Percentiles rank a stretch among this genome's conserved stretches.
Evolutionary conservation across 2,329 filamentous ascomycete genomes (phyloP).

Genomic region (Penicillium sp.): DNA sequence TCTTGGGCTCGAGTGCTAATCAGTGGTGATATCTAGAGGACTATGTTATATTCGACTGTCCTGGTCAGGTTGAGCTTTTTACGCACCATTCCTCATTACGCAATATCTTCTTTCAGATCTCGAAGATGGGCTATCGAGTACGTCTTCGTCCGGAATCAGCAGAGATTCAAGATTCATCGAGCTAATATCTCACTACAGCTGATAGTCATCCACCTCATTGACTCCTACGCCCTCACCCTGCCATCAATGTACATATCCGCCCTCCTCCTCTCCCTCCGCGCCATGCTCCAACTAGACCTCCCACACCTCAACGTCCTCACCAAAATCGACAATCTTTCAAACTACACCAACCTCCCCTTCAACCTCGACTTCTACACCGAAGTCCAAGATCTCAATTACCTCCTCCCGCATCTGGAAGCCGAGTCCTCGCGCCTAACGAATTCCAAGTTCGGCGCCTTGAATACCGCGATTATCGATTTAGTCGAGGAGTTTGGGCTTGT

Average conservation of each 20-base stretch:
- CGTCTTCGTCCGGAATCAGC: conserved; percentile 36
- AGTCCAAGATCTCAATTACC: conserved; percentile 85
- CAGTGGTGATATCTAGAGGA: conserved; percentile 62
- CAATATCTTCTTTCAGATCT: conserved; percentile 86
- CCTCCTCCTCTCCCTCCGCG: conserved; percentile 85
- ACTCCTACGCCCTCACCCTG: conserved; percentile 89
- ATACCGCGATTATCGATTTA: conserved; percentile 81
- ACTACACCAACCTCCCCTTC: conserved; percentile 86
- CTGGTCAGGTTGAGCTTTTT: conserved; percentile 94
- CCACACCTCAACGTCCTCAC: conserved; percentile 94
- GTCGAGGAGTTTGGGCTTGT: conserved; percentile 91
- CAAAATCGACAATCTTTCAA: conserved; percentile 91
- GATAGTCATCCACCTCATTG: conserved; percentile 89
- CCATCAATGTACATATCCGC: conserved; percentile 95
- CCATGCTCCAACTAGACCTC: conserved; percentile 98
- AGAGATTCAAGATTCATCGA: neutral
- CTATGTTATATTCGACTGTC: conserved; percentile 94
- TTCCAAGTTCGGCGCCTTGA: conserved; percentile 80
- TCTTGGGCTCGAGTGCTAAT: neutral
- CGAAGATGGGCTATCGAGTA: conserved; percentile 91
- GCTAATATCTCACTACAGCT: conserved; percentile 59
- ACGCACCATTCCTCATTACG: conserved; percentile 91
- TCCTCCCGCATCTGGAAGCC: conserved; percentile 76
- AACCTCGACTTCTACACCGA: conserved; percentile 98
- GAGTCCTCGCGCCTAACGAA: conserved; percentile 73